Conservation (phyloP, 2,329 filamentous ascomycete species). For the Phoma herbarum region DNA sequence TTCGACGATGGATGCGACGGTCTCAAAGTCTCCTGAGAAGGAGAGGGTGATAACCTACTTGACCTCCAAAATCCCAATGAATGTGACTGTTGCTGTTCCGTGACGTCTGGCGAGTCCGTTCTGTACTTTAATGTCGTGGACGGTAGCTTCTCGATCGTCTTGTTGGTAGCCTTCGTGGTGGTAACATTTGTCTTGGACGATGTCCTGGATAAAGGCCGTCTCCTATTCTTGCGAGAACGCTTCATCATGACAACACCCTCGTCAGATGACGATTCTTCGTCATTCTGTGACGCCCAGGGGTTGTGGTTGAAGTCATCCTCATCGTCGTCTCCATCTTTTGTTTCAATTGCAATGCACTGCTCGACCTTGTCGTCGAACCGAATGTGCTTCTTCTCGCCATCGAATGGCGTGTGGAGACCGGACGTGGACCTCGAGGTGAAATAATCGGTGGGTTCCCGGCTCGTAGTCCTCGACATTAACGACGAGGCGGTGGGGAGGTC, state of each 20-base stretch:
- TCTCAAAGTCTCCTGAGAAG: slow-evolving; percentile 82
- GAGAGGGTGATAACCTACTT: slow-evolving; percentile 70
- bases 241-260: slow-evolving; percentile 87
- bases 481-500: slow-evolving; percentile 71
- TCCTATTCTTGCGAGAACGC: slow-evolving; percentile 58
- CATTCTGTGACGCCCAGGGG: slow-evolving; percentile 50
- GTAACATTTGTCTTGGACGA: slow-evolving; percentile 65
- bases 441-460: slow-evolving; percentile 70
- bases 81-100: slow-evolving; percentile 60
- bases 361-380: slow-evolving; percentile 96
- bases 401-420: slow-evolving; percentile 70
- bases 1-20: slow-evolving; percentile 73
- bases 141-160: slow-evolving; percentile 87
- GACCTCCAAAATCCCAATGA: slow-evolving; percentile 57
- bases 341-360: slow-evolving; percentile 93
- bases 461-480: slow-evolving; percentile 69
- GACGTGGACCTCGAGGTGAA: slow-evolving; percentile 75
- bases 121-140: slow-evolving; percentile 88
- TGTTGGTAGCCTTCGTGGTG: slow-evolving; percentile 65
- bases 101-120: slow-evolving; percentile 75
- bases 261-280: slow-evolving; percentile 69
- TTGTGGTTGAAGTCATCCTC: slow-evolving; percentile 56
- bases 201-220: slow-evolving; percentile 61
- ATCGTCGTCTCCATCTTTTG: slow-evolving; percentile 80
- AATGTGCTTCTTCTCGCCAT: slow-evolving; percentile 79